Evolutionary conservation across 2,329 filamentous ascomycete species (phyloP).

Genomic region (Fusarium ramigenum): DNA sequence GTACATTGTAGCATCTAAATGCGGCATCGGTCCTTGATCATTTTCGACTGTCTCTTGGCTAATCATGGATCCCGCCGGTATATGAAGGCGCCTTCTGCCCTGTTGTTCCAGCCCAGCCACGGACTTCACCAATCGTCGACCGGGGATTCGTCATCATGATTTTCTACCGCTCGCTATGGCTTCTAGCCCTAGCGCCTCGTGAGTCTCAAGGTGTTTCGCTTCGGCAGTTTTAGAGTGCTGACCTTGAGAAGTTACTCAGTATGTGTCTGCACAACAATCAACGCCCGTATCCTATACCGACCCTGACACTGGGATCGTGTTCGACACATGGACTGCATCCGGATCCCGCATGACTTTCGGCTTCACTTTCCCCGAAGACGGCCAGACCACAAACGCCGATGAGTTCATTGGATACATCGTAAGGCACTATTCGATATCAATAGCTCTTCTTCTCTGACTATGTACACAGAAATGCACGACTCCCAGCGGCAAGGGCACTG

Average conservation of each 20-base stretch:
- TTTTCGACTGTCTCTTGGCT: background rate
- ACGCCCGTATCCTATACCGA: background rate
- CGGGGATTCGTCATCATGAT: background rate
- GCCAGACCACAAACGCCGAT: slow-evolving; percentile 7
- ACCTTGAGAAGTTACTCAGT: background rate
- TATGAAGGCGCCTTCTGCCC: background rate
- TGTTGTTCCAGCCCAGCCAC: background rate
- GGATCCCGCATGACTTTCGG: slow-evolving; percentile 2
- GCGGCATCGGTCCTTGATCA: background rate
- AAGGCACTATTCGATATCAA: background rate
- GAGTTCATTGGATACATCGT: slow-evolving; percentile 13
- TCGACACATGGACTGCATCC: slow-evolving; percentile 2
- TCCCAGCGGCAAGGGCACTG: background rate
- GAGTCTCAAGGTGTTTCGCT: background rate
- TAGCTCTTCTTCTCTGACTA: background rate
- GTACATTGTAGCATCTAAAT: background rate
- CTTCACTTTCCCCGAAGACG: background rate
- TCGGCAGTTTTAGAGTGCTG: background rate
- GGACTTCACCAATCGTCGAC: background rate
- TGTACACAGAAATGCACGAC: slow-evolving; percentile 2
- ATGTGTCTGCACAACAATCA: slow-evolving; percentile 11
- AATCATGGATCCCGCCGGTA: background rate
- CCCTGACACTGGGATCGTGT: background rate
- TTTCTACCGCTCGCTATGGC: background rate
- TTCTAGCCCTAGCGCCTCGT: background rate